Evolutionary conservation across 176 grass and related monocot species (phyloP), one percentile per base, ranked within the genome.

Genomic region (Rhynchospora breviuscula): DNA sequence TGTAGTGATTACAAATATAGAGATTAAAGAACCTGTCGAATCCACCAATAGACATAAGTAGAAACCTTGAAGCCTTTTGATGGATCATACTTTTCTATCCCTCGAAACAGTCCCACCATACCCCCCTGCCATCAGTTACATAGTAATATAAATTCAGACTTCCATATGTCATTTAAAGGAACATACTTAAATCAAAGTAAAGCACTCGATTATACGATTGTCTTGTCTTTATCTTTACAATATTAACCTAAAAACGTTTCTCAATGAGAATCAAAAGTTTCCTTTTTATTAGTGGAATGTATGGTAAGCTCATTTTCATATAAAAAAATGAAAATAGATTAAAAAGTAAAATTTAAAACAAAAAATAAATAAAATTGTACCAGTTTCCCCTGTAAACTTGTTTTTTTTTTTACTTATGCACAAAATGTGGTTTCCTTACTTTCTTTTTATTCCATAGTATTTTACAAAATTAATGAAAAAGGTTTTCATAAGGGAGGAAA

Each of bases 11-110:
- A 25, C 49, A 61, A 72, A 67, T 11, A 81, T 74, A 58, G 75
- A 57, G 63, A 0, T 59, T 33, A 2, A 54, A 86, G 86, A 15
- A 95, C 93, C 93, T 99, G 96, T 62, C 96, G 93, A 87, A 99
- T 99, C 96, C 96, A 99, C 93, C 93, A 99, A 79, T 99, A 99
- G 7, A 95, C 96, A 51, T 95, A 95, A 86, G 96, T 99, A 40
- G 93, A 99, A 81, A 99, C 90, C 81, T 59, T 99, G 80, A 89
- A 95, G 44, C 96, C 93, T 70, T 91, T 96, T 1, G 91, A 93
- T 2, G 96, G 90, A 89, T 99, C 96, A 58, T 93, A 99, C 66
- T 95, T 95, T 75, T 95, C 96, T 12, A 95, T 99, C 63, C 96
- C 96, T 68, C 91, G 89, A 51, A 95, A 91, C 60, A 99, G 81